Conservation (phyloP, 2,329 filamentous ascomycete species). For the Fusarium kyushuense region DNA sequence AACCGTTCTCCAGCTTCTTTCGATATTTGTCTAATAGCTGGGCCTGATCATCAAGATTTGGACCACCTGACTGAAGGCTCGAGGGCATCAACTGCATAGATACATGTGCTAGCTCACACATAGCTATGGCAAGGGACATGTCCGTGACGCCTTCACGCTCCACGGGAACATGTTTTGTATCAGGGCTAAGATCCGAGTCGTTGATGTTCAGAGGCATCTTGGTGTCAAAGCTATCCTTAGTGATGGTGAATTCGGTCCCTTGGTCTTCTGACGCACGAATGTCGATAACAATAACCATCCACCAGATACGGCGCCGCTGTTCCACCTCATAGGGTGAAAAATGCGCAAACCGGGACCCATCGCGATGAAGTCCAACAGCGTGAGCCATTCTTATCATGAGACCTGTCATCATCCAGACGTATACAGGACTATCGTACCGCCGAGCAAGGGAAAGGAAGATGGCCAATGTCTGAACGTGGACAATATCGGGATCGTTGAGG, state of each 20-base stretch:
- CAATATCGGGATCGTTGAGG: constrained; percentile 68
- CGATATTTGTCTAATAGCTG: constrained; percentile 61
- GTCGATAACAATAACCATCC: constrained; percentile 70
- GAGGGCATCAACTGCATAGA: constrained; percentile 55
- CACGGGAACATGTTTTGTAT: constrained; percentile 60
- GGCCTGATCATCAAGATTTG: constrained; percentile 56
- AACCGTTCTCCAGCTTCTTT: constrained; percentile 56
- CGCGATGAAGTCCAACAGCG: constrained; percentile 68
- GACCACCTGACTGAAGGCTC: constrained; percentile 44
- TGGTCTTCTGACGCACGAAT: constrained; percentile 70
- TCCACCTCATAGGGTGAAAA: constrained; percentile 71
- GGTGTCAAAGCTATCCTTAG: constrained; percentile 63
- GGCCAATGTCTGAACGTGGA: constrained; percentile 71
- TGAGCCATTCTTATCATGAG: constrained; percentile 69
- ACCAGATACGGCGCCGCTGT: constrained; percentile 72
- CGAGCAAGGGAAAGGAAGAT: constrained; percentile 68
- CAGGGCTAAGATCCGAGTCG: constrained; percentile 62
- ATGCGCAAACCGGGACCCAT: constrained; percentile 63
- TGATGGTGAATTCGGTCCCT: constrained; percentile 63
- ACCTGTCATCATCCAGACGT: constrained; percentile 73
- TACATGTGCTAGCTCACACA: constrained; percentile 52
- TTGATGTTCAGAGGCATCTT: constrained; percentile 69
- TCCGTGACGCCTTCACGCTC: constrained; percentile 67
- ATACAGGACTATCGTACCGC: constrained; percentile 63
- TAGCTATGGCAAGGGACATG: constrained; percentile 57